Conservation (phyloP, 1,139 yeast genomes). For the Saccharomyces uvarum region DNA sequence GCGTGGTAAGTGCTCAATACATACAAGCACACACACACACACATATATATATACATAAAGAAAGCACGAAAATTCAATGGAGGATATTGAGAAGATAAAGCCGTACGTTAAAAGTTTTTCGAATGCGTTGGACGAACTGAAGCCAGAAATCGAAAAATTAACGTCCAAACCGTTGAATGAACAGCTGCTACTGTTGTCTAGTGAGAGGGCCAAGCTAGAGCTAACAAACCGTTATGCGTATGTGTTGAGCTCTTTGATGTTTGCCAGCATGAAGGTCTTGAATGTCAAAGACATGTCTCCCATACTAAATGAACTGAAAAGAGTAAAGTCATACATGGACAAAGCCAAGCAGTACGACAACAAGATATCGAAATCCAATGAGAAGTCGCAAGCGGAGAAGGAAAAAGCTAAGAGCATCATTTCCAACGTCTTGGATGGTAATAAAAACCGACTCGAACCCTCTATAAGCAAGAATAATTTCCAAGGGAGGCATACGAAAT, state of each 20-base stretch:
- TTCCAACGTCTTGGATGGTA: slow-evolving; percentile 13
- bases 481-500: slow-evolving; percentile 53
- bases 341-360: slow-evolving; percentile 44
- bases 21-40: too few species aligned
- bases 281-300: slow-evolving; percentile 33
- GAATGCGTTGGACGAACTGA: slow-evolving; percentile 18
- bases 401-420: slow-evolving; percentile 15
- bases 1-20: background rate
- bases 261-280: slow-evolving; percentile 26
- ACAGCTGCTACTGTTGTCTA: slow-evolving; percentile 16
- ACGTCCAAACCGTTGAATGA: slow-evolving; percentile 26
- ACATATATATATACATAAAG: background rate
- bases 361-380: slow-evolving; percentile 16
- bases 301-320: slow-evolving; percentile 58
- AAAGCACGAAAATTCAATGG: slow-evolving; percentile 14
- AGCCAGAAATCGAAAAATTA: slow-evolving; percentile 17
- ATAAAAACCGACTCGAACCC: slow-evolving; percentile 33
- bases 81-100: slow-evolving; percentile 25
- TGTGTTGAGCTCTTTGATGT: slow-evolving; percentile 27
- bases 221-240: slow-evolving; percentile 25
- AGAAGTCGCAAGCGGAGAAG: slow-evolving; percentile 11
- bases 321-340: slow-evolving; percentile 65
- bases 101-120: slow-evolving; percentile 25
- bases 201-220: slow-evolving; percentile 22
- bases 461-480: slow-evolving; percentile 55